Evolutionary conservation across 1,284 basidiomycete genomes (phyloP).

Genomic region (Mycena citricolor): DNA sequence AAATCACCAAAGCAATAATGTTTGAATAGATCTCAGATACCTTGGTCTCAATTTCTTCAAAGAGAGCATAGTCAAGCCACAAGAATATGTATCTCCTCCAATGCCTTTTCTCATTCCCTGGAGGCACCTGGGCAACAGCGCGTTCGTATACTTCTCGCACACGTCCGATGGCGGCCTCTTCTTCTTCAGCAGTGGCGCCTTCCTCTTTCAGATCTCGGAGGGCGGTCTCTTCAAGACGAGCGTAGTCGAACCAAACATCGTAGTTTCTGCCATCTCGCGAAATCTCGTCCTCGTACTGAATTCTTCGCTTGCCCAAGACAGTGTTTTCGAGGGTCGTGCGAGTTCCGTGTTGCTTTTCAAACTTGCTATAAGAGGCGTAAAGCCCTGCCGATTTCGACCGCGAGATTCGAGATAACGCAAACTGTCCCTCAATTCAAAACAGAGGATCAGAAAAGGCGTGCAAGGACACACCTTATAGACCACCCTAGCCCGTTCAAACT

Average conservation of each 20-base stretch:
- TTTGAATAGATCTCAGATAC: slow-evolving; percentile 39
- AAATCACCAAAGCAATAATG: slow-evolving; percentile 10
- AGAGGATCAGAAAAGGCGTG: slow-evolving; percentile 2
- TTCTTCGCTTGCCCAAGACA: slow-evolving; percentile 92
- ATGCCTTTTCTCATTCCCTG: slow-evolving; percentile 83
- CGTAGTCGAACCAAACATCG: slow-evolving; percentile 98
- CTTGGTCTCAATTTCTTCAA: slow-evolving; percentile 95
- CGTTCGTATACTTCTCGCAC: slow-evolving; percentile 95
- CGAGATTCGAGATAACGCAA: slow-evolving; percentile 89
- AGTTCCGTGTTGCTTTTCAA: slow-evolving; percentile 97
- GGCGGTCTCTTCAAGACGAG: slow-evolving; percentile 90
- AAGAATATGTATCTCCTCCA: slow-evolving; percentile 98
- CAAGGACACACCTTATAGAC: slow-evolving; percentile 82
- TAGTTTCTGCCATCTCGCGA: slow-evolving; percentile 89
- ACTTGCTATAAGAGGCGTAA: slow-evolving; percentile 92
- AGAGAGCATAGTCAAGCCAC: slow-evolving; percentile 95
- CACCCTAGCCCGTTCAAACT: slow-evolving; percentile 93
- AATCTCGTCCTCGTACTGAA: slow-evolving; percentile 96
- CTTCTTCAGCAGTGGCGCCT: slow-evolving; percentile 67
- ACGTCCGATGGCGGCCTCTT: slow-evolving; percentile 55
- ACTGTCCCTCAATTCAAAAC: too few species aligned
- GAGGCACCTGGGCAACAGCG: slow-evolving; percentile 95
- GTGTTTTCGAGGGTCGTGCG: slow-evolving; percentile 88
- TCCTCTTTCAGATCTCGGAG: slow-evolving; percentile 75
- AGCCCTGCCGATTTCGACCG: slow-evolving; percentile 85